phyloP scores from a whole-genome alignment of 768 basidiomycete genomes.

The Dentipellis fragilis region DNA sequence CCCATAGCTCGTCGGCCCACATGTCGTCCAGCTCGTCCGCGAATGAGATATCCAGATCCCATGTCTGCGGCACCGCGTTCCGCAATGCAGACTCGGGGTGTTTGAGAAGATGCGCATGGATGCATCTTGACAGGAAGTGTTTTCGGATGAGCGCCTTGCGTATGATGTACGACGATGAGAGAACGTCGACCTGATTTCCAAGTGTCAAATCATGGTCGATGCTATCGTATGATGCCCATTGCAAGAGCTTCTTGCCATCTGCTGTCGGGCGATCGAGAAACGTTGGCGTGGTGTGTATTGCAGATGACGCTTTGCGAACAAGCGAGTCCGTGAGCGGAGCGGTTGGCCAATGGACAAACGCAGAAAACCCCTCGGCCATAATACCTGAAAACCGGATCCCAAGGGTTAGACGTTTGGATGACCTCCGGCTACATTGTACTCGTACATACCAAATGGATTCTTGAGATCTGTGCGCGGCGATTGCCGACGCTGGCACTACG shows the following conservation, averaged over 20 bases:
- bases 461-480: too few species aligned
- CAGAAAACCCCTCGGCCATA: neutral
- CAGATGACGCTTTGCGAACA: neutral
- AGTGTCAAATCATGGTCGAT: slow-evolving; percentile 71
- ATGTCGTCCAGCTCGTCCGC: slow-evolving; percentile 93
- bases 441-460: too few species aligned
- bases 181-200: slow-evolving; percentile 33
- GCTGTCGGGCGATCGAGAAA: neutral
- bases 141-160: slow-evolving; percentile 93
- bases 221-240: slow-evolving; percentile 86
- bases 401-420: too few species aligned
- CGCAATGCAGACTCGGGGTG: slow-evolving; percentile 46
- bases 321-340: neutral
- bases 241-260: slow-evolving; percentile 29
- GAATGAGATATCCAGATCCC: slow-evolving; percentile 78
- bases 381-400: too few species aligned
- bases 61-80: slow-evolving; percentile 58
- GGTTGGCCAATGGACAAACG: neutral
- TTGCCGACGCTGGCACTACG: too few species aligned
- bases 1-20: slow-evolving; percentile 89
- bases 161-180: slow-evolving; percentile 81
- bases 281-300: neutral
- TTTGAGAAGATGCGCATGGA: slow-evolving; percentile 67
- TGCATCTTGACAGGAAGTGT: slow-evolving; percentile 74
- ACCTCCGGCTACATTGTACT: too few species aligned